Evolutionary conservation across 805 yeast genomes (phyloP).

Genomic region (Hanseniaspora pseudoguilliermondii): DNA sequence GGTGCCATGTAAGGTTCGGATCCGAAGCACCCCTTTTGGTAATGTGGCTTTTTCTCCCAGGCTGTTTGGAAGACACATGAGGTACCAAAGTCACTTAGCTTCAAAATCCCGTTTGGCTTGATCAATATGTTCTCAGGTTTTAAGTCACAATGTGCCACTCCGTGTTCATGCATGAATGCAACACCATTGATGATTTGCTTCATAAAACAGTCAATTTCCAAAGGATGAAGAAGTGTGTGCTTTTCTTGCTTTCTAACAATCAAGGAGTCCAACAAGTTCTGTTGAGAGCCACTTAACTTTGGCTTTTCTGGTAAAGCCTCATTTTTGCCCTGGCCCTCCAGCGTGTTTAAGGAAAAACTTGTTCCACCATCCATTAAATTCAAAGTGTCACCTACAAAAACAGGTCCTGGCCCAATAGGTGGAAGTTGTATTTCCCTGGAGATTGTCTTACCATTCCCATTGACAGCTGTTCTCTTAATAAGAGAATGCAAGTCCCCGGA

Average conservation of each 20-base stretch:
- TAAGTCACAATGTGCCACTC: slow-evolving; percentile 87
- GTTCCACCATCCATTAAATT: slow-evolving; percentile 13
- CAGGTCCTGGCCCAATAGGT: slow-evolving; percentile 11
- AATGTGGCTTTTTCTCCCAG: slow-evolving; percentile 67
- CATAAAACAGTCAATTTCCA: slow-evolving; percentile 79
- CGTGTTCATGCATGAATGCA: slow-evolving; percentile 75
- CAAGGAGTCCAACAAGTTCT: slow-evolving; percentile 5
- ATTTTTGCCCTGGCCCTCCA: background rate
- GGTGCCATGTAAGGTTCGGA: slow-evolving; percentile 89
- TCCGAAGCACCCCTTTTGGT: slow-evolving; percentile 66
- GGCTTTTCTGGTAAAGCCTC: background rate
- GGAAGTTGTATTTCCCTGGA: slow-evolving; percentile 7
- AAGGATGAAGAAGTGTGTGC: slow-evolving; percentile 31
- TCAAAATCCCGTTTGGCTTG: slow-evolving; percentile 51
- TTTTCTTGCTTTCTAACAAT: slow-evolving; percentile 10
- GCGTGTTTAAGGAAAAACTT: background rate
- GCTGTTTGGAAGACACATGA: slow-evolving; percentile 82
- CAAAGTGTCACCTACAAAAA: slow-evolving; percentile 8
- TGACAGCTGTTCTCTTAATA: slow-evolving; percentile 33
- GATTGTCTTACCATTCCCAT: slow-evolving; percentile 9
- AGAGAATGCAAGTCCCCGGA: slow-evolving; percentile 60
- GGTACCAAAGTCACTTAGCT: slow-evolving; percentile 79
- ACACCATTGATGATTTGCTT: slow-evolving; percentile 77
- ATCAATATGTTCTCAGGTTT: slow-evolving; percentile 78
- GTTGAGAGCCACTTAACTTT: slow-evolving; percentile 20